Conservation (phyloP, 2,329 filamentous ascomycete genomes). For the Apiospora kogelbergensis region DNA sequence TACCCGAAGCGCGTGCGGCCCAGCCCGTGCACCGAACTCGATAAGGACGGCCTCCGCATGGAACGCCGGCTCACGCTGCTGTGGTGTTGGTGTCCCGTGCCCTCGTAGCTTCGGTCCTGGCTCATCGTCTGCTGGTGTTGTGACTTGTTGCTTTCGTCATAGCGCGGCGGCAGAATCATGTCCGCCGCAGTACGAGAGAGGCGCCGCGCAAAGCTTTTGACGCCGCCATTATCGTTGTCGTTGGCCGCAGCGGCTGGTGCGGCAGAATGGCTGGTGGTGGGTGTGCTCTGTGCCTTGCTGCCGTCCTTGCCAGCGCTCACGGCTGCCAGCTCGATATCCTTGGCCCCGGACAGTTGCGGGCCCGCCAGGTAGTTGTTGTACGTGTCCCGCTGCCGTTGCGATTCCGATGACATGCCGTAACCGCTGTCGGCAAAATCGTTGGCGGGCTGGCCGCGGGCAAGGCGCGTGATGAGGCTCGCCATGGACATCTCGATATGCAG, state of each 20-base stretch:
- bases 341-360: not conserved
- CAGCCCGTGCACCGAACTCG: not conserved
- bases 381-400: not conserved
- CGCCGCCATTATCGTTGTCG: not conserved
- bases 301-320: not conserved
- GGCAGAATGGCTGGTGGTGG: not conserved
- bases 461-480: conserved; percentile 9
- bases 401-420: not conserved
- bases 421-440: not conserved
- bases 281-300: not conserved
- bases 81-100: not conserved
- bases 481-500: conserved; percentile 24
- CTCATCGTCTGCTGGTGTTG: not conserved
- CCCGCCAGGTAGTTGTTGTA: not conserved
- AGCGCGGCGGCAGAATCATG: not conserved
- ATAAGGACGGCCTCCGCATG: not conserved
- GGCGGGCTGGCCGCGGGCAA: conserved; percentile 1
- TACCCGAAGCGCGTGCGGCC: not conserved
- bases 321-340: not conserved
- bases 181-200: not conserved
- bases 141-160: not conserved
- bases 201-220: not conserved
- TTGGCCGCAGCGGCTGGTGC: not conserved
- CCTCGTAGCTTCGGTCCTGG: not conserved
- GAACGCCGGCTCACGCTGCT: not conserved